Evolutionary conservation across 2,329 filamentous ascomycete genomes (phyloP).

Genomic region (Cladosporium austrohemisphaericum): DNA sequence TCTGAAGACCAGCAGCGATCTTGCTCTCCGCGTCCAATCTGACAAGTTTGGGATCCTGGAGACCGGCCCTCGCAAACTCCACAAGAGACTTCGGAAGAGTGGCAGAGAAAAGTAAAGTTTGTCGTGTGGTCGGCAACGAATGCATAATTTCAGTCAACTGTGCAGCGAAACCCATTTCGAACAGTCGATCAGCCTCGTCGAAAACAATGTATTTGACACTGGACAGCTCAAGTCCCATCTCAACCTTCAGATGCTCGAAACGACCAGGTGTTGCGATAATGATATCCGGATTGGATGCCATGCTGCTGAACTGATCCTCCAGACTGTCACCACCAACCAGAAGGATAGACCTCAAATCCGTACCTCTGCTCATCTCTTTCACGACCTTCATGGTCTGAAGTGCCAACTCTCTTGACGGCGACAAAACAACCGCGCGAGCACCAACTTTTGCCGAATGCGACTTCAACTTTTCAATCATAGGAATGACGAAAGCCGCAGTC

Average conservation of each 20-base stretch:
- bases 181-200: conserved; percentile 92
- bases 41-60: conserved; percentile 88
- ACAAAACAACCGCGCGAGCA: conserved; percentile 80
- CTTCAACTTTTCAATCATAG: conserved; percentile 93
- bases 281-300: conserved; percentile 94
- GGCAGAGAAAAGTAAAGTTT: conserved; percentile 92
- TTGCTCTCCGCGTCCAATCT: conserved; percentile 93
- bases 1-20: conserved; percentile 92
- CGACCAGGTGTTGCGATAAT: conserved; percentile 95
- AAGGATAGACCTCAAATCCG: conserved; percentile 84
- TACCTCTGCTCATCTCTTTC: conserved; percentile 86
- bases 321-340: conserved; percentile 92
- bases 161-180: conserved; percentile 97
- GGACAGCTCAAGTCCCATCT: conserved; percentile 89
- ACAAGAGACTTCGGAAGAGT: conserved; percentile 91
- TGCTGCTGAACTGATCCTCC: conserved; percentile 89
- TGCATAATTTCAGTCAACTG: conserved; percentile 92
- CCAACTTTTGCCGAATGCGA: conserved; percentile 83
- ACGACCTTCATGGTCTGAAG: conserved; percentile 94
- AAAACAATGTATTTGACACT: conserved; percentile 94
- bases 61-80: conserved; percentile 88
- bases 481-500: conserved; percentile 95
- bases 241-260: conserved; percentile 93
- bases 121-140: conserved; percentile 75
- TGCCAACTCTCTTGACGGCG: conserved; percentile 88